Conservation (phyloP, 345 rosid species). For the Stellera chamaejasme region DNA sequence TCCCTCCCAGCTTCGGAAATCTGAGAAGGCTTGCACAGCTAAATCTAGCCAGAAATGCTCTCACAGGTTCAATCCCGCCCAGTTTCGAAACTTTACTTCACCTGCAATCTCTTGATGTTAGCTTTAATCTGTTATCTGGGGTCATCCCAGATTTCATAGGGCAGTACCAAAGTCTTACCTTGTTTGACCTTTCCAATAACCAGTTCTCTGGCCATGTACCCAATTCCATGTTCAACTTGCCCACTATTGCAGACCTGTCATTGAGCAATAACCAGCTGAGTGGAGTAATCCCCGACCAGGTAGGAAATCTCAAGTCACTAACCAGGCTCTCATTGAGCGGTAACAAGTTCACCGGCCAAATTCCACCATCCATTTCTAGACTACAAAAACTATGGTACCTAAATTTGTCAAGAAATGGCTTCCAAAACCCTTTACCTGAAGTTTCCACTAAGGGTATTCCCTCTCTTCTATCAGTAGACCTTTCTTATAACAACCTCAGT, state of each 20-base stretch:
- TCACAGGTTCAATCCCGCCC: conserved; percentile 65
- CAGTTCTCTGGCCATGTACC: conserved; percentile 54
- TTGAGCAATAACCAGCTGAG: conserved; percentile 55
- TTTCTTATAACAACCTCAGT: conserved; percentile 72
- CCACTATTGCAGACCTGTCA: conserved; percentile 44
- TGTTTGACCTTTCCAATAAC: conserved; percentile 62
- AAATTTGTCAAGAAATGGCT: conserved; percentile 68
- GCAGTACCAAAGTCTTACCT: conserved; percentile 39
- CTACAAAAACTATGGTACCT: conserved; percentile 81
- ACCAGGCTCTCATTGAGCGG: conserved; percentile 49
- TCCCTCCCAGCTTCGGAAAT: conserved; percentile 61
- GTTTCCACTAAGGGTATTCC: conserved; percentile 48
- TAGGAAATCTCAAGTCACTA: conserved; percentile 61
- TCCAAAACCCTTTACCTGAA: conserved; percentile 58
- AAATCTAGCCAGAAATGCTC: conserved; percentile 46
- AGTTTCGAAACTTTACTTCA: conserved; percentile 33
- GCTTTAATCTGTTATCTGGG: conserved; percentile 66
- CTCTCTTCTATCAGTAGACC: conserved; percentile 62
- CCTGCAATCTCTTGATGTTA: conserved; percentile 69
- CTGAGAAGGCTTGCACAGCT: conserved; percentile 35
- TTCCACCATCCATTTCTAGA: conserved; percentile 58
- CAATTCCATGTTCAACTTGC: conserved; percentile 43
- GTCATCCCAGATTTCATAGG: conserved; percentile 48
- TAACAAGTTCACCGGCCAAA: conserved; percentile 58
- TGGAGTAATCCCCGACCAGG: conserved; percentile 58